Base-by-base conservation (phyloP, 2,329 filamentous ascomycete species). In the Periconia sp. region DNA sequence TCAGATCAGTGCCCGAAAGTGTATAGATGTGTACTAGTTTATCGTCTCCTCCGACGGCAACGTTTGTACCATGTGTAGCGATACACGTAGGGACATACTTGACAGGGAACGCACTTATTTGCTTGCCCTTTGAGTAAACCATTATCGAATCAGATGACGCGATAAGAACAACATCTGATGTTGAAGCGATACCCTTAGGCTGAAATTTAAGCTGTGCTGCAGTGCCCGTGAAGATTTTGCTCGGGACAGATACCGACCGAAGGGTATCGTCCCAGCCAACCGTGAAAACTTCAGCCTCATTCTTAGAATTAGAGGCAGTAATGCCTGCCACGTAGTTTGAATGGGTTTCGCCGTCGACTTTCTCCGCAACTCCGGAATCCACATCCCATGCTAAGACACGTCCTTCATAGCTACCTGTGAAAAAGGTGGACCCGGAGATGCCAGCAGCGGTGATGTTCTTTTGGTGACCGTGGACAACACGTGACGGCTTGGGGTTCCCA, bases 251-350 rank as follows among this genome's bases (percentile, higher is more conserved):
- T 35, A 95, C 82, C 42, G 84, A 88, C 57, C 92, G 88, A 35
- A 97, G 80, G 1, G 88, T 91, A 72, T 99, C 94, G 69, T 99
- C 94, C 94, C 93, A 99, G 58, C 88, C 92, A 49, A 93, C 89
- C 66, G 88, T 93, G 76, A 90, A 92, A n/a, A 91, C 84, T 60
- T 85, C 69, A 31, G 72, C 71, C 53, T 73, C 72, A 41, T 58
- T 54, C 27, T 62, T 65, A 14, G 61, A 47, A 3, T 71, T 70
- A 9, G 67, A 58, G 1, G 85, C 77, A 2, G 87, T 79, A 59
- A 99, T 87, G 47, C 90, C 89, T 3, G 87, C 85, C 48, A 97
- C 85, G 72, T 95, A 92, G 72, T 93, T 95, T 8, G 89, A 89
- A 74, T 97, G 94, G 3, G 84, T 80, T 60, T 91, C 85, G 27